Percentiles rank a stretch among this genome's conserved stretches.
Conservation (phyloP, 805 yeast genomes). For the Wickerhamomyces xylosicus region DNA sequence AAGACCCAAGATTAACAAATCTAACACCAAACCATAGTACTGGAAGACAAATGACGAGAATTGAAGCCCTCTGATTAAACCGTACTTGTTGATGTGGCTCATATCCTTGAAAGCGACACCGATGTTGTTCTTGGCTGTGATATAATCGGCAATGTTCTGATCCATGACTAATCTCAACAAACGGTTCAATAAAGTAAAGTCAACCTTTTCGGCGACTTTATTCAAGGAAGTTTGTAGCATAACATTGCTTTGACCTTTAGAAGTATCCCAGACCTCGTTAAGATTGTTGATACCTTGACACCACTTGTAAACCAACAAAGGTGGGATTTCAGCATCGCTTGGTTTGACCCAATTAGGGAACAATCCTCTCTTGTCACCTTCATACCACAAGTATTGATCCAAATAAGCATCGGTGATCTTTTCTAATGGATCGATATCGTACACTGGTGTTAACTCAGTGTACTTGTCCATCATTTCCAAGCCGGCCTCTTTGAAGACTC, state of each 20-base stretch:
- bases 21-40: constrained; percentile 80
- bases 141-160: constrained; percentile 87
- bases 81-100: constrained; percentile 86
- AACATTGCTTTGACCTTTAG: constrained; percentile 69
- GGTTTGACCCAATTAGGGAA: constrained; percentile 98
- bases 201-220: constrained; percentile 76
- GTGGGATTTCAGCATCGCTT: constrained; percentile 88
- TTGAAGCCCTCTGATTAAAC: constrained; percentile 80
- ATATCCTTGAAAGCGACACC: constrained; percentile 81
- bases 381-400: constrained; percentile 95
- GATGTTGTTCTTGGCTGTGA: constrained; percentile 84
- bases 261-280: constrained; percentile 67
- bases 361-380: constrained; percentile 74
- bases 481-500: constrained; percentile 84
- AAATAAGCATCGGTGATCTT: constrained; percentile 93
- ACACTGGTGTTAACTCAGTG: constrained; percentile 76
- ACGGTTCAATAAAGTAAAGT: constrained; percentile 77
- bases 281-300: constrained; percentile 82
- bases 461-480: constrained; percentile 89
- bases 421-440: constrained; percentile 83
- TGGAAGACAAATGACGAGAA: constrained; percentile 86
- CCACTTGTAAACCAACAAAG: constrained; percentile 87
- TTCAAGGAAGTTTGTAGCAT: constrained; percentile 68
- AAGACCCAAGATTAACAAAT: constrained; percentile 70
- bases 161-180: constrained; percentile 74